Base-by-base conservation (phyloP, 345 rosid species). In the Viola odorata region DNA sequence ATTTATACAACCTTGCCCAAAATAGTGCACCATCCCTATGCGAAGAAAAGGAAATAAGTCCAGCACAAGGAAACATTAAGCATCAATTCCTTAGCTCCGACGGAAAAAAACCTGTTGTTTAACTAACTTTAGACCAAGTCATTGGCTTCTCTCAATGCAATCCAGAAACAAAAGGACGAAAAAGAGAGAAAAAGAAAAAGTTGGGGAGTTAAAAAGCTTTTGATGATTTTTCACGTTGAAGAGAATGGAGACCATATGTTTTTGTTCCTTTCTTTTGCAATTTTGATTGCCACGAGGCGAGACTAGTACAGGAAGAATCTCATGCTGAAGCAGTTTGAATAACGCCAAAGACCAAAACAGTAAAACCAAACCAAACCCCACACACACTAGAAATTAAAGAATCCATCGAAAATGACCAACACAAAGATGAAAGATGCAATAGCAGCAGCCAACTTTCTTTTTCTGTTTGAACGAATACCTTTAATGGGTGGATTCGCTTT, bases 401-500 rank as follows among this genome's bases (percentile, higher is more conserved):
- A 73, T 73, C 81, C 57, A 38, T 49, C 39, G 82, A 73, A 70
- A 69, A 66, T 57, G 77, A 76, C 72, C 12, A 68, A 75, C 75
- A 63, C 76, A 63, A 23, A 73, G 78, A 70, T 63, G 78, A 69
- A 68, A n/a, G n/a, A n/a, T n/a, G n/a, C 32, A 23, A 70, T 37
- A 32, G 6, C 55, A 52, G 38, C 36, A 8, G 13, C 55, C 36
- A 36, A 32, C 55, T 52, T 52, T 52, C 10, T 52, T 12, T 32
- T 41, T 55, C 55, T 55, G 55, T 62, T 68, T 38, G 41, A 47
- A 50, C 58, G 37, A 58, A 56, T 50, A 42, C 62, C 70, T 72
- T 80, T 74, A 80, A 58, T 77, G 58, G 76, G 66, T 73, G 70
- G 74, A 41, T 69, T 75, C 81, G 67, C 80, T 77, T 74, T 72